Percentiles rank a stretch among this genome's conserved stretches.
Evolutionary conservation across 2,329 filamentous ascomycete species (phyloP).

Genomic region (Celoporthe dispersa): DNA sequence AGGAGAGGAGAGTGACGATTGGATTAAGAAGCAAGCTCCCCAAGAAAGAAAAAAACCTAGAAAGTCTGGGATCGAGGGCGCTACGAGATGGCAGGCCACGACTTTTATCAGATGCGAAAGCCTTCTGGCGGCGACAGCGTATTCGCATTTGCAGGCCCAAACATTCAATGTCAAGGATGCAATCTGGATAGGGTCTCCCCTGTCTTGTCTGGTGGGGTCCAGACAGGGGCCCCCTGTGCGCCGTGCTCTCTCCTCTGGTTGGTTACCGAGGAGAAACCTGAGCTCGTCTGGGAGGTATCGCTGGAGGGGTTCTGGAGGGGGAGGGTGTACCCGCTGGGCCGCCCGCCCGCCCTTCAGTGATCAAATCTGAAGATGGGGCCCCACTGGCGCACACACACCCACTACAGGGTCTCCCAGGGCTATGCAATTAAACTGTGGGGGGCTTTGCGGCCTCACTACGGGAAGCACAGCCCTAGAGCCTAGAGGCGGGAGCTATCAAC

Average conservation of each 20-base stretch:
- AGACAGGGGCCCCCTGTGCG: background rate
- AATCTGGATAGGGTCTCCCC: background rate
- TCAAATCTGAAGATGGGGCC: background rate
- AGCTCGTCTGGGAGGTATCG: background rate
- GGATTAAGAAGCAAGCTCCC: background rate
- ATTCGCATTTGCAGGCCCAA: background rate
- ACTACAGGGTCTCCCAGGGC: background rate
- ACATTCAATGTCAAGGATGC: background rate
- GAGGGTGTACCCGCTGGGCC: background rate
- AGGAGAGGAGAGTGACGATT: background rate
- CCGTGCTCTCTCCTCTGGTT: background rate
- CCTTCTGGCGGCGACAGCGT: background rate
- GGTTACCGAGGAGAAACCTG: background rate
- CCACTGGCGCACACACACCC: no score
- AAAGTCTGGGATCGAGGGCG: background rate
- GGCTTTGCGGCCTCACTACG: background rate
- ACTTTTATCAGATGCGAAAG: constrained; percentile 5
- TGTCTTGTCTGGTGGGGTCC: background rate
- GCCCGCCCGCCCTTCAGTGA: background rate
- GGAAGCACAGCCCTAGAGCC: background rate
- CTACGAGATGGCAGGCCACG: background rate
- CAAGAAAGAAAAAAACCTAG: background rate
- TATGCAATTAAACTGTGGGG: background rate
- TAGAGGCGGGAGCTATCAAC: background rate
- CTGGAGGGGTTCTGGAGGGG: background rate